These are phyloP conservation scores for Pythium biforme DNA, from an alignment of 352 stramenopile species.

Conservation along the genomic window DNA sequence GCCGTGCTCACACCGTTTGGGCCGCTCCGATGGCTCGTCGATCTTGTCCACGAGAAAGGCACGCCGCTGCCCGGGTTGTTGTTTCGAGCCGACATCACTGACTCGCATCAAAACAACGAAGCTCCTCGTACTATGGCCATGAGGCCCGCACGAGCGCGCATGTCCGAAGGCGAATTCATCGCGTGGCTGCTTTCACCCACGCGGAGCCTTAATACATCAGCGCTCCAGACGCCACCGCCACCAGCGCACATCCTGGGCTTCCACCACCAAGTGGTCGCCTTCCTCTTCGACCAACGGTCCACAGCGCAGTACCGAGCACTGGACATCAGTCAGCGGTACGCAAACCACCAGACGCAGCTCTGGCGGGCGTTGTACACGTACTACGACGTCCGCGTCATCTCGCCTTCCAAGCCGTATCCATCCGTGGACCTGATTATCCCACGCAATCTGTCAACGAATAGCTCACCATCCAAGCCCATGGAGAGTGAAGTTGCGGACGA, in stretches of 20 bases:
- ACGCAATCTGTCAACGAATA: no score
- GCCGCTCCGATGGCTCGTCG: slow-evolving; percentile 91
- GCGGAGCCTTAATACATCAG: background rate
- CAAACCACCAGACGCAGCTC: slow-evolving; percentile 33
- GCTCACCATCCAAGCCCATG: background rate
- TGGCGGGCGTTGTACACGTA: slow-evolving; percentile 51
- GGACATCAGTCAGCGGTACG: slow-evolving; percentile 35
- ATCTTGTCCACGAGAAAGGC: slow-evolving; percentile 90
- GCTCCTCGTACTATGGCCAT: background rate
- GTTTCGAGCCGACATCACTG: slow-evolving; percentile 89
- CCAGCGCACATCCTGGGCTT: slow-evolving; percentile 23
- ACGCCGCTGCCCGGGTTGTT: slow-evolving; percentile 90
- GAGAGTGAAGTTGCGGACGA: slow-evolving; percentile 27
- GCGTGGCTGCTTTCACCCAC: slow-evolving; percentile 27
- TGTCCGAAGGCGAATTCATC: slow-evolving; percentile 4
- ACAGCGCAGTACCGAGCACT: slow-evolving; percentile 28
- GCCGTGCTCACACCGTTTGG: slow-evolving; percentile 95
- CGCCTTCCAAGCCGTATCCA: slow-evolving; percentile 36
- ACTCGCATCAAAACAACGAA: slow-evolving; percentile 31
- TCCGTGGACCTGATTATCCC: slow-evolving; percentile 25
- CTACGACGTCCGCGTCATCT: slow-evolving; percentile 38
- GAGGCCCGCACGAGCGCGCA: slow-evolving; percentile 4
- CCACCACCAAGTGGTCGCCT: slow-evolving; percentile 36
- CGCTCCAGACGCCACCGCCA: background rate
- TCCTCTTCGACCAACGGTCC: slow-evolving; percentile 46